These are phyloP conservation scores for Colletotrichum eremochloae DNA, from an alignment of 2,329 filamentous ascomycete genomes.

Conservation along the genomic window DNA sequence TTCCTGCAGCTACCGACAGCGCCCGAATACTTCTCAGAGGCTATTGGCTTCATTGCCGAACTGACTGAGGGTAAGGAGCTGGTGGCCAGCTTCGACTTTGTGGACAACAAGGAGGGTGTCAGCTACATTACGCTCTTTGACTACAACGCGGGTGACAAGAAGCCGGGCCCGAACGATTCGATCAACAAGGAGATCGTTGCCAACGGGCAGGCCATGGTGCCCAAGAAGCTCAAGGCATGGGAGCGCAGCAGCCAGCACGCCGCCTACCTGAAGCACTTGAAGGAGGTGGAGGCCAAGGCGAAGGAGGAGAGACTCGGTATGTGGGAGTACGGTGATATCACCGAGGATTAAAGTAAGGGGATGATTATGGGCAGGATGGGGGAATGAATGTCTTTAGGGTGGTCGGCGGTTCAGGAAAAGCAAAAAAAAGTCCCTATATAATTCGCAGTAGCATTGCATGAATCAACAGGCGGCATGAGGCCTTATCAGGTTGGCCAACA, in stretches of 20 bases:
- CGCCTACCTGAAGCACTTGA: slow-evolving; percentile 78
- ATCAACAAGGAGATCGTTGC: slow-evolving; percentile 90
- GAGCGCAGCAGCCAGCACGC: slow-evolving; percentile 80
- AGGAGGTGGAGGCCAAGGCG: slow-evolving; percentile 80
- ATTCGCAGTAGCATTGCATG: slow-evolving; percentile 37
- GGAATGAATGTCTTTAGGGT: slow-evolving; percentile 3
- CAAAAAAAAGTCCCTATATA: slow-evolving; percentile 31
- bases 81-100: slow-evolving; percentile 91
- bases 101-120: slow-evolving; percentile 82
- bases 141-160: slow-evolving; percentile 70
- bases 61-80: slow-evolving; percentile 81
- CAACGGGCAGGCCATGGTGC: slow-evolving; percentile 90
- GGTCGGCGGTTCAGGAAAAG: slow-evolving; percentile 22
- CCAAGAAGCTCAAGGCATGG: slow-evolving; percentile 91
- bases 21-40: slow-evolving; percentile 85
- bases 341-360: slow-evolving; percentile 76
- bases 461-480: slow-evolving; percentile 14
- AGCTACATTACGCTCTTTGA: slow-evolving; percentile 92
- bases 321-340: slow-evolving; percentile 99
- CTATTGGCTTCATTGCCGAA: slow-evolving; percentile 80
- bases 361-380: not conserved
- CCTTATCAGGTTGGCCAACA: slow-evolving; percentile 4
- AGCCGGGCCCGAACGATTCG: slow-evolving; percentile 76
- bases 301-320: slow-evolving; percentile 87
- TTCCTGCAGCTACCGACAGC: slow-evolving; percentile 89